These are phyloP conservation scores for Colletotrichum tabaci DNA, from an alignment of 2,329 filamentous ascomycete genomes.

Conservation along the genomic window DNA sequence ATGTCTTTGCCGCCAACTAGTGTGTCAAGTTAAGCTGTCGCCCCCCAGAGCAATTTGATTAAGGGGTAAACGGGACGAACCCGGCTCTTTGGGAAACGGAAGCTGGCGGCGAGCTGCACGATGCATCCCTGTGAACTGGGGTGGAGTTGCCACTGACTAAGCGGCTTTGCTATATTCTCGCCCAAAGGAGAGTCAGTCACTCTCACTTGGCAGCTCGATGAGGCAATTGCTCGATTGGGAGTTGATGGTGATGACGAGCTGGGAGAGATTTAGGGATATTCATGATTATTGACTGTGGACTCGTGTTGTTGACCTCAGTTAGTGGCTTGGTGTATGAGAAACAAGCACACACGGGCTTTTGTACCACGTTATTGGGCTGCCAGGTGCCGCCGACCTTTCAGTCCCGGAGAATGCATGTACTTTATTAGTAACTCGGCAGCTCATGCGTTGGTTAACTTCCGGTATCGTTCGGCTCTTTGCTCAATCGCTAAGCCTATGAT, in stretches of 20 bases:
- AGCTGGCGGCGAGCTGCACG: background rate
- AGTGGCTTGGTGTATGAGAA: too few species aligned
- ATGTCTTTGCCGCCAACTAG: background rate
- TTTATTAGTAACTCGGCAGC: too few species aligned
- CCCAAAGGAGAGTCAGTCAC: background rate
- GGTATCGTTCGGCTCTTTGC: too few species aligned
- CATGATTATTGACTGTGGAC: background rate
- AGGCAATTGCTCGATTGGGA: constrained; percentile 1
- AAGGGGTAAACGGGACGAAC: constrained; percentile 31
- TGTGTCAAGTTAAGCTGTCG: constrained; percentile 29
- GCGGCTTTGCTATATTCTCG: background rate
- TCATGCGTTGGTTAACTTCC: too few species aligned
- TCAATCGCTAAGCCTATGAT: too few species aligned
- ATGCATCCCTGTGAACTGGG: constrained; percentile 19
- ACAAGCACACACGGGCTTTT: too few species aligned
- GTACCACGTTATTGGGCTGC: too few species aligned
- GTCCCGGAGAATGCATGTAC: too few species aligned
- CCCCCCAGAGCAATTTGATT: constrained; percentile 25
- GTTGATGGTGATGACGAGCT: background rate
- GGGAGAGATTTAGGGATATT: too few species aligned
- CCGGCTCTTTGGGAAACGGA: constrained; percentile 1
- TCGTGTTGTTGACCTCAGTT: background rate
- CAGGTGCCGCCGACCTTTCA: too few species aligned
- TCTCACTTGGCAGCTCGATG: background rate
- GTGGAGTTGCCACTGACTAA: constrained; percentile 6